Base-by-base conservation (phyloP, 768 basidiomycete genomes). In the Chlorophyllum brunneum region DNA sequence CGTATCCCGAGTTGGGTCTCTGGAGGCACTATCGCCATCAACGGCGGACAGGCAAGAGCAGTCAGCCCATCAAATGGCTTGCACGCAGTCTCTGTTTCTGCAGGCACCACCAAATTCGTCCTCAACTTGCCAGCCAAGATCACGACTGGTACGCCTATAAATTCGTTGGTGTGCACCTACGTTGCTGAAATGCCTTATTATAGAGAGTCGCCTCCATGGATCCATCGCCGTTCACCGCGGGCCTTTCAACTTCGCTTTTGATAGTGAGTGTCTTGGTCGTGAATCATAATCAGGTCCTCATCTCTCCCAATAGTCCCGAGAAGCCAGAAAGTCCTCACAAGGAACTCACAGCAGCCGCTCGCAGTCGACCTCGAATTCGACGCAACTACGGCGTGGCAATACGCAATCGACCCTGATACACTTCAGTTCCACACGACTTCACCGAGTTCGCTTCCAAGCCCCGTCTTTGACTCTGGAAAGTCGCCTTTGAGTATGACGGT, bases 191-290 rank as follows among this genome's bases (percentile, higher is more conserved):
- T 37, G 22, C 50, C 15, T 4, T 7, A 36, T 37, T n/a, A 30
- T 56, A 80, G 79, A 82, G 61, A 68, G 59, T 24, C 70, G 80
- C 16, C 77, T 78, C 15, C 73, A 80, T 56, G 72, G 73, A 6
- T 78, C 77, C 6, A 67, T 80, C 43, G 79, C 79, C 7, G 68
- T 82, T 13, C 78, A 81, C 40, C 75, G 79, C 6, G 80, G 79
- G 13, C 76, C 79, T 8, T 59, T 81, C 37, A 70, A 81, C 61
- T 81, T 80, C 58, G 79, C 80, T 4, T 76, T 75, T 54, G 79
- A 81, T 62, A 81, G 73, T 74, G 51, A 54, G 70, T 55, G 4
- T 10, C 31, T 27, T 26, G 10, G 10, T n/a, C 38, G 20, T 34
- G 8, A 8, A 11, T 7, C 34, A 8, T 9, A 3, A 6, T 29